Percentiles rank a stretch among this genome's conserved stretches.
Evolutionary conservation across 441 rosid species (phyloP).

Genomic region (Populus trichocarpa): DNA sequence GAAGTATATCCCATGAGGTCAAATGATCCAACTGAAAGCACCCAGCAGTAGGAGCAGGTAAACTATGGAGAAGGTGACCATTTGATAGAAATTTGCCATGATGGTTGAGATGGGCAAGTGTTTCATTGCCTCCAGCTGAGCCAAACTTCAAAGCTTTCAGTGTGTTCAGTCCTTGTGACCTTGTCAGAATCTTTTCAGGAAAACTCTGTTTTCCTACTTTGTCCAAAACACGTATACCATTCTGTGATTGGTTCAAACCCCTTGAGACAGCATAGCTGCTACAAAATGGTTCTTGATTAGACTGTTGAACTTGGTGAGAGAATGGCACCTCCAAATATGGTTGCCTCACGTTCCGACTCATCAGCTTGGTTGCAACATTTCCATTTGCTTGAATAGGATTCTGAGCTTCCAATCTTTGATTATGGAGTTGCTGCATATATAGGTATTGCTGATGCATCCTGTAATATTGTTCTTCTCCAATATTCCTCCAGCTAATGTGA

Average conservation of each 20-base stretch:
- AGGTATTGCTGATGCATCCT: constrained; percentile 50
- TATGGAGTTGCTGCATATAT: constrained; percentile 47
- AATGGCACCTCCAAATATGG: constrained; percentile 43
- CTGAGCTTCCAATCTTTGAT: constrained; percentile 43
- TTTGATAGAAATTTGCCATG: constrained; percentile 38
- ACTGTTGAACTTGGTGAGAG: constrained; percentile 41
- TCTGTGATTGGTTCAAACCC: constrained; percentile 32
- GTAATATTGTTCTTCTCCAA: constrained; percentile 48
- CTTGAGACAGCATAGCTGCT: constrained; percentile 28
- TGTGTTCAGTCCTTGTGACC: constrained; percentile 54
- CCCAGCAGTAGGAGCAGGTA: constrained; percentile 26
- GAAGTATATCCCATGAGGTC: constrained; percentile 33
- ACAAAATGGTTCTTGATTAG: constrained; percentile 42
- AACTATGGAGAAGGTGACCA: constrained; percentile 30
- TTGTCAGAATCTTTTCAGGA: constrained; percentile 67
- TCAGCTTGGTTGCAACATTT: constrained; percentile 27
- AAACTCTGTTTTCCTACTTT: constrained; percentile 41
- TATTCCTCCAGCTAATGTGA: constrained; percentile 47
- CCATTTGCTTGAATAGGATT: constrained; percentile 36
- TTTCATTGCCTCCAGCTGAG: constrained; percentile 44
- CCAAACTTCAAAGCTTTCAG: constrained; percentile 49
- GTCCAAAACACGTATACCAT: constrained; percentile 33
- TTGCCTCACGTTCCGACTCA: constrained; percentile 35
- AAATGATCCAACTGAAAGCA: constrained; percentile 36
- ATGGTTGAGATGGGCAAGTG: constrained; percentile 31